A percentile compares a stretch with the other conserved stretches of the same genome.
phyloP scores from a whole-genome alignment of 1,139 yeast genomes.

The Saccharomycopsis crataegensis region DNA sequence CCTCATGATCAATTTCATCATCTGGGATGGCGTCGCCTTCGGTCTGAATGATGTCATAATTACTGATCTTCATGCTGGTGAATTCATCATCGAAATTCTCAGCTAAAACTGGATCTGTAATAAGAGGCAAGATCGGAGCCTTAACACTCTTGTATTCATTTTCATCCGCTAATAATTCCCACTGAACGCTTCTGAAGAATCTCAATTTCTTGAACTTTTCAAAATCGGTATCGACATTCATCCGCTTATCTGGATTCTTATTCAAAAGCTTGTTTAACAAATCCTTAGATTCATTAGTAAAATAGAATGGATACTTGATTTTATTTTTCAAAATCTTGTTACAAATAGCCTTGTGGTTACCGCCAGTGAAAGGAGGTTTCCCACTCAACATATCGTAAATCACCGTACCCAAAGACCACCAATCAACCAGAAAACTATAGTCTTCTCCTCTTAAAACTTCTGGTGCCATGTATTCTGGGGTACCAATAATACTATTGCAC shows the following conservation, averaged over 20 bases:
- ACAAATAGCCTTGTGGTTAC: constrained; percentile 70
- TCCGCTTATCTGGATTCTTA: constrained; percentile 67
- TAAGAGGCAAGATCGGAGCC: constrained; percentile 84
- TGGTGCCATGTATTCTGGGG: constrained; percentile 97
- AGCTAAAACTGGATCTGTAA: constrained; percentile 80
- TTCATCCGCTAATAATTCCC: constrained; percentile 55
- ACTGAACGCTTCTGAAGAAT: constrained; percentile 71
- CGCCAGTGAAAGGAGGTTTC: constrained; percentile 90
- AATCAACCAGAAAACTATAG: constrained; percentile 85
- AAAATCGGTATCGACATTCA: constrained; percentile 57
- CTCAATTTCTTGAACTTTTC: constrained; percentile 56
- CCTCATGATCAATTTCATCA: constrained; percentile 16
- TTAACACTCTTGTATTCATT: constrained; percentile 33
- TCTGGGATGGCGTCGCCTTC: background rate
- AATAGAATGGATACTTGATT: constrained; percentile 66
- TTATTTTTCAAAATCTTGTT: constrained; percentile 75
- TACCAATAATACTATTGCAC: constrained; percentile 78
- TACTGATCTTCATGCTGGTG: constrained; percentile 55
- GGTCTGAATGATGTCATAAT: constrained; percentile 21
- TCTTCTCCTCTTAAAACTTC: constrained; percentile 79
- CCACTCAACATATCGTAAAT: constrained; percentile 85
- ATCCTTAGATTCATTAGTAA: constrained; percentile 82
- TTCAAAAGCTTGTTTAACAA: constrained; percentile 64
- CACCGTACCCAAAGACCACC: constrained; percentile 97
- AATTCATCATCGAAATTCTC: constrained; percentile 89